Evolutionary conservation across 805 yeast species (phyloP).

Genomic region (Yarrowia bubula): DNA sequence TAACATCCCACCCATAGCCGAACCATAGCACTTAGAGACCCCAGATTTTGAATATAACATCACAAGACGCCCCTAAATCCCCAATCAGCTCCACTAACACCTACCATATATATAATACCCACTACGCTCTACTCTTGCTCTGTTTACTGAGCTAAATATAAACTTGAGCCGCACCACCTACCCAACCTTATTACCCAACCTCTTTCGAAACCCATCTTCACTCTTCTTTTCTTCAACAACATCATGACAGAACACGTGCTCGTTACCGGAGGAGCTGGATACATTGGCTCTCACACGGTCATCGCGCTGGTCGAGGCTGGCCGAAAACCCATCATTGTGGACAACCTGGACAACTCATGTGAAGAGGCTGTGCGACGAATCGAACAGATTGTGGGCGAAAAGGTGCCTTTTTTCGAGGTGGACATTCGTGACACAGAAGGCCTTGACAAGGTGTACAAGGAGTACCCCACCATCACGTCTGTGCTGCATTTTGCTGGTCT

Average conservation of each 20-base stretch:
- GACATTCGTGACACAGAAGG: constrained; percentile 56
- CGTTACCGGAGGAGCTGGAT: constrained; percentile 86
- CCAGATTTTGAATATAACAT: too few species aligned
- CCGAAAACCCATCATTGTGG: constrained; percentile 68
- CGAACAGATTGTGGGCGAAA: constrained; percentile 51
- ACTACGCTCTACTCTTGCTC: too few species aligned
- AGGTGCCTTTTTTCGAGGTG: constrained; percentile 53
- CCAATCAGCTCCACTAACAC: too few species aligned
- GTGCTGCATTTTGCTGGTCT: constrained; percentile 81
- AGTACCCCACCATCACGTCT: constrained; percentile 49
- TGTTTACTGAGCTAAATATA: too few species aligned
- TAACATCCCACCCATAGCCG: too few species aligned
- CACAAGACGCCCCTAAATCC: too few species aligned
- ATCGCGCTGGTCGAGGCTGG: constrained; percentile 46
- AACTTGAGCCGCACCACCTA: neutral
- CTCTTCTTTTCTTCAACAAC: too few species aligned
- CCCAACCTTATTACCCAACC: neutral
- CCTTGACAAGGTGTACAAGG: constrained; percentile 49
- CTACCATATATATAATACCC: too few species aligned
- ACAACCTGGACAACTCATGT: constrained; percentile 65
- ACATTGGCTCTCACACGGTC: constrained; percentile 81
- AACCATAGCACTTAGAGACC: too few species aligned
- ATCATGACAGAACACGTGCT: constrained; percentile 45
- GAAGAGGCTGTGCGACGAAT: constrained; percentile 56
- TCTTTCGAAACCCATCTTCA: neutral